These are phyloP conservation scores for Ambrosia hybrid DNA, from an alignment of 140 eudicot species.

Conservation along the genomic window DNA sequence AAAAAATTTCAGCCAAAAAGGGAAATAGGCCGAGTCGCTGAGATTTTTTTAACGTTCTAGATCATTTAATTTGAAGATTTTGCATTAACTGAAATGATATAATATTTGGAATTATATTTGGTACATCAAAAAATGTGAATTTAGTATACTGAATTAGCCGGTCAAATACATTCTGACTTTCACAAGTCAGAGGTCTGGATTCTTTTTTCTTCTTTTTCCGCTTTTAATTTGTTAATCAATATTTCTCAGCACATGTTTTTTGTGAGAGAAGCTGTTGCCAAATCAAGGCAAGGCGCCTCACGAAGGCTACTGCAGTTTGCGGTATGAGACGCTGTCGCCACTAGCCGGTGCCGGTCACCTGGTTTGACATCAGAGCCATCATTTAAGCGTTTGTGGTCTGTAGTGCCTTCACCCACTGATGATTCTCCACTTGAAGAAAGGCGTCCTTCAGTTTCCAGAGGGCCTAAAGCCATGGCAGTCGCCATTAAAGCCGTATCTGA, in stretches of 20 bases:
- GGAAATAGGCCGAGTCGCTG: not conserved
- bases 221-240: not conserved
- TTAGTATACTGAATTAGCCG: no score
- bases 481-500: slow-evolving; percentile 77
- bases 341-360: slow-evolving; percentile 52
- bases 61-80: not conserved
- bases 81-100: not conserved
- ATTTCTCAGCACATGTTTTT: slow-evolving; percentile 22
- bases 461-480: slow-evolving; percentile 57
- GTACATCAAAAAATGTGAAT: not conserved
- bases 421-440: slow-evolving; percentile 38
- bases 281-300: slow-evolving; percentile 49
- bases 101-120: not conserved
- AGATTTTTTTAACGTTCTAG: not conserved
- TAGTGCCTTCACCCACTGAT: slow-evolving; percentile 57
- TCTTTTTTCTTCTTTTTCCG: not conserved
- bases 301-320: slow-evolving; percentile 89
- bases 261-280: slow-evolving; percentile 59
- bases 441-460: slow-evolving; percentile 51
- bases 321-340: slow-evolving; percentile 85
- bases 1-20: not conserved
- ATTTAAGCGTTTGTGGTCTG: slow-evolving; percentile 74
- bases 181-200: slow-evolving; percentile 52
- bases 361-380: slow-evolving; percentile 64
- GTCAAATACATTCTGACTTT: no score